A percentile compares a stretch with the other conserved stretches of the same genome.
These are phyloP conservation scores for Tillandsia fasciculata DNA, from an alignment of 176 grass and related monocot genomes.

Conservation along the genomic window DNA sequence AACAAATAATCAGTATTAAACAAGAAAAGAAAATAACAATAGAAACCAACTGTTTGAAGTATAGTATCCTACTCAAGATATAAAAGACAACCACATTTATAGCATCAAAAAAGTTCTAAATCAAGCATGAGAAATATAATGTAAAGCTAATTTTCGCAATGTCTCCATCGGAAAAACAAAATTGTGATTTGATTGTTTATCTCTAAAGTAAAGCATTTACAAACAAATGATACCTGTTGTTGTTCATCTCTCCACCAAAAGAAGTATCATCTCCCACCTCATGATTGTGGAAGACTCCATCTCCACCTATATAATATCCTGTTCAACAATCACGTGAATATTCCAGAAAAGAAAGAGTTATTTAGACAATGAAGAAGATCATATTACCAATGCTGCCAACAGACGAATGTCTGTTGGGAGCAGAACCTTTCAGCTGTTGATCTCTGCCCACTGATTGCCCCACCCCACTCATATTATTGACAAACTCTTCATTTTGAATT, in stretches of 20 bases:
- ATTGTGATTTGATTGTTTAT: background rate
- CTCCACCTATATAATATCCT: constrained; percentile 5
- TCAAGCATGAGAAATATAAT: background rate
- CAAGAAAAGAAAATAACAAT: background rate
- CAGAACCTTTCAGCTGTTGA: background rate
- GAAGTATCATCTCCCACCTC: constrained; percentile 27
- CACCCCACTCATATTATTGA: constrained; percentile 30
- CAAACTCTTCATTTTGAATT: constrained; percentile 53
- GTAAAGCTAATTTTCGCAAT: background rate
- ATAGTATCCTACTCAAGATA: background rate
- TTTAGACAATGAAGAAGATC: background rate
- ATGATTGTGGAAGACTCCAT: constrained; percentile 11
- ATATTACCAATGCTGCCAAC: background rate
- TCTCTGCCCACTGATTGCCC: background rate
- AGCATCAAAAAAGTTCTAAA: background rate
- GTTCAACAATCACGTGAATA: background rate
- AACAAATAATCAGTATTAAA: background rate
- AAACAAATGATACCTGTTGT: constrained; percentile 39
- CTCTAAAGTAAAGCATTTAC: background rate
- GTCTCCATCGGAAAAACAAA: background rate
- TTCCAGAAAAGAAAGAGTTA: background rate
- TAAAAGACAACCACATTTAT: background rate
- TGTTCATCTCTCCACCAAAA: constrained; percentile 33
- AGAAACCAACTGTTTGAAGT: background rate
- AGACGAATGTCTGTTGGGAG: background rate